Percentiles rank a stretch among this genome's conserved stretches.
phyloP scores from a whole-genome alignment of 495 filamentous ascomycete species.

The Aspergillus sparsus region DNA sequence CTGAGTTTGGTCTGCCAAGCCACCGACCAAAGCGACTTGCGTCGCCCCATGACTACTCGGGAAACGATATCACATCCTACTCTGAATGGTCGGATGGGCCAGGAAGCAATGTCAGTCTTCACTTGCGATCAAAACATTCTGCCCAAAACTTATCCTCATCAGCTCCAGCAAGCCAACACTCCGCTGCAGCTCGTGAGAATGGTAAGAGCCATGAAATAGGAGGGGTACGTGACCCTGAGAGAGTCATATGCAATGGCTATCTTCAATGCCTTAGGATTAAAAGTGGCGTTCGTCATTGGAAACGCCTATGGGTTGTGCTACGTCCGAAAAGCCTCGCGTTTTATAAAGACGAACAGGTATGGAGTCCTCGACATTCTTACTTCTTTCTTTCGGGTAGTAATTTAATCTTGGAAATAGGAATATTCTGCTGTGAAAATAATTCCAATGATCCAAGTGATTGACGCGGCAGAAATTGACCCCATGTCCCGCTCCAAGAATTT shows the following conservation, averaged over 20 bases:
- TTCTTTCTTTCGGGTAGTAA: neutral
- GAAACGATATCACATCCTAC: constrained; percentile 81
- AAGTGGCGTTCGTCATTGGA: constrained; percentile 90
- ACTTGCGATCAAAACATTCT: constrained; percentile 34
- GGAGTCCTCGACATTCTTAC: constrained; percentile 1
- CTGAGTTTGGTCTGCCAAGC: constrained; percentile 41
- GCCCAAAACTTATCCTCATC: constrained; percentile 36
- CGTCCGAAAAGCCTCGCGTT: constrained; percentile 82
- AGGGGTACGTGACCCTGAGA: constrained; percentile 61
- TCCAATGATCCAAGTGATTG: constrained; percentile 75
- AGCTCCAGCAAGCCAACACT: constrained; percentile 30
- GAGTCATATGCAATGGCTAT: constrained; percentile 90
- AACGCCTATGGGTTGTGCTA: constrained; percentile 90
- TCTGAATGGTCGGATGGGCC: constrained; percentile 85
- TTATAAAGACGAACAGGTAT: constrained; percentile 83
- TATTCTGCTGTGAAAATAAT: constrained; percentile 85
- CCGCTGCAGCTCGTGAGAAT: constrained; percentile 48
- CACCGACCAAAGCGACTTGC: constrained; percentile 40
- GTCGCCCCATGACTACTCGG: constrained; percentile 75
- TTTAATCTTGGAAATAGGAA: constrained; percentile 49
- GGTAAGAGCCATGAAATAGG: constrained; percentile 58
- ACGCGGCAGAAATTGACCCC: constrained; percentile 90
- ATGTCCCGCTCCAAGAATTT: constrained; percentile 78
- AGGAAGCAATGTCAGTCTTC: constrained; percentile 30
- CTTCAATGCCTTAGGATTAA: constrained; percentile 83